A percentile compares a stretch with the other conserved stretches of the same genome.
Evolutionary conservation across 371 early-diverging fungal species (phyloP).

Genomic region (Lichtheimia corymbifera): DNA sequence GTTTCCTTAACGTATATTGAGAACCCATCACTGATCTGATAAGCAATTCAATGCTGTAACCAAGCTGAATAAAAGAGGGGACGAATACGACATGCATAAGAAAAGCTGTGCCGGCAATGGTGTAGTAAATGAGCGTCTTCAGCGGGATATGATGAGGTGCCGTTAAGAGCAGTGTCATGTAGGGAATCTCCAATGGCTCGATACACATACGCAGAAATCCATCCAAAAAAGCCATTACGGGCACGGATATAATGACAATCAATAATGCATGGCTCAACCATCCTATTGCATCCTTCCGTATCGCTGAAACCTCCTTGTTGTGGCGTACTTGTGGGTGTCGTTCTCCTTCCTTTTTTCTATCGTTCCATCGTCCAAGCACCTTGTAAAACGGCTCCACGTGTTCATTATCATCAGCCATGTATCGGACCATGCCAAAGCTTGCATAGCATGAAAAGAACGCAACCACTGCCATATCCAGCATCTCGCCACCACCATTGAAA

Average conservation of each 20-base stretch:
- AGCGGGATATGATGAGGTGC: background rate
- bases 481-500: slow-evolving; percentile 4
- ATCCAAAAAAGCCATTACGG: slow-evolving; percentile 25
- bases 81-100: slow-evolving; percentile 25
- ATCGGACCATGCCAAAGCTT: slow-evolving; percentile 27
- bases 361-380: slow-evolving; percentile 21
- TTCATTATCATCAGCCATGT: slow-evolving; percentile 15
- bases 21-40: background rate
- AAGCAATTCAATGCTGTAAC: slow-evolving; percentile 10
- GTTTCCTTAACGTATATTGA: background rate
- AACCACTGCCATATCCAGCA: slow-evolving; percentile 11
- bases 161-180: background rate
- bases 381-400: slow-evolving; percentile 9
- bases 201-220: slow-evolving; percentile 29
- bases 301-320: slow-evolving; percentile 1
- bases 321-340: background rate
- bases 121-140: slow-evolving; percentile 17
- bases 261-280: slow-evolving; percentile 14
- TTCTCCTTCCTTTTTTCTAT: background rate
- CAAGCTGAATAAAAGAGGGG: slow-evolving; percentile 19
- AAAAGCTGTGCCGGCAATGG: slow-evolving; percentile 25
- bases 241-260: slow-evolving; percentile 17
- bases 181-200: slow-evolving; percentile 17
- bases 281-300: slow-evolving; percentile 7
- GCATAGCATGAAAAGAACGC: slow-evolving; percentile 23